These are phyloP conservation scores for Cylindrotheca closterium DNA, from an alignment of 108 stramenopile genomes.

Conservation along the genomic window DNA sequence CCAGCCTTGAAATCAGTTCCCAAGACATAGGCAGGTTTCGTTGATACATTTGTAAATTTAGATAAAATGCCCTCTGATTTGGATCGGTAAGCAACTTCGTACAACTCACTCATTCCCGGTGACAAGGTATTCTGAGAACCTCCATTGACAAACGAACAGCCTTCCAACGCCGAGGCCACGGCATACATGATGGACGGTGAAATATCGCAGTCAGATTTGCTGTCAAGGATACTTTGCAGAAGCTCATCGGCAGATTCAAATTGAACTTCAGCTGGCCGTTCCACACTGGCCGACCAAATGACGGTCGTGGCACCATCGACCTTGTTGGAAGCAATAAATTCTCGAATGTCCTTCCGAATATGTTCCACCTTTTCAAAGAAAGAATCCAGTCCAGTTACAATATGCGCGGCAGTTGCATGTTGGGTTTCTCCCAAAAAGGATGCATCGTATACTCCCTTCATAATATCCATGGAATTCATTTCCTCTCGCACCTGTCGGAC, in stretches of 20 bases:
- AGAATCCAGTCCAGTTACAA: conserved; percentile 41
- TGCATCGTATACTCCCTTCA: conserved; percentile 72
- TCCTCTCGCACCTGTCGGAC: conserved; percentile 74
- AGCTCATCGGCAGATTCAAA: conserved; percentile 48
- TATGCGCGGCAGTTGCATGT: conserved; percentile 54
- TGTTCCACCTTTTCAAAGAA: conserved; percentile 50
- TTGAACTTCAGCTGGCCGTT: conserved; percentile 44
- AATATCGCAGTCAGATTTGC: conserved; percentile 44
- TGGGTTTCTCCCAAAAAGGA: conserved; percentile 70
- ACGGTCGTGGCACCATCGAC: conserved; percentile 75
- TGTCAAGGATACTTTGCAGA: conserved; percentile 51
- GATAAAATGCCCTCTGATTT: background rate
- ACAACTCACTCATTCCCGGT: conserved; percentile 49
- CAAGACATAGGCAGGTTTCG: conserved; percentile 54
- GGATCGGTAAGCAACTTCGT: conserved; percentile 44
- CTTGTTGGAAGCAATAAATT: conserved; percentile 49
- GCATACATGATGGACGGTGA: conserved; percentile 85
- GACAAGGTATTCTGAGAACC: conserved; percentile 84
- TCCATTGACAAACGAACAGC: conserved; percentile 86
- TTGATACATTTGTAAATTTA: conserved; percentile 2
- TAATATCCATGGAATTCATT: conserved; percentile 55
- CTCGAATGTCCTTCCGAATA: conserved; percentile 75
- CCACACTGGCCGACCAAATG: conserved; percentile 81
- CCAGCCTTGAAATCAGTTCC: conserved; percentile 90
- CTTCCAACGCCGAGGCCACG: conserved; percentile 75